Base-by-base conservation (phyloP, 2,329 filamentous ascomycete genomes). In the Botrytis fragariae region DNA sequence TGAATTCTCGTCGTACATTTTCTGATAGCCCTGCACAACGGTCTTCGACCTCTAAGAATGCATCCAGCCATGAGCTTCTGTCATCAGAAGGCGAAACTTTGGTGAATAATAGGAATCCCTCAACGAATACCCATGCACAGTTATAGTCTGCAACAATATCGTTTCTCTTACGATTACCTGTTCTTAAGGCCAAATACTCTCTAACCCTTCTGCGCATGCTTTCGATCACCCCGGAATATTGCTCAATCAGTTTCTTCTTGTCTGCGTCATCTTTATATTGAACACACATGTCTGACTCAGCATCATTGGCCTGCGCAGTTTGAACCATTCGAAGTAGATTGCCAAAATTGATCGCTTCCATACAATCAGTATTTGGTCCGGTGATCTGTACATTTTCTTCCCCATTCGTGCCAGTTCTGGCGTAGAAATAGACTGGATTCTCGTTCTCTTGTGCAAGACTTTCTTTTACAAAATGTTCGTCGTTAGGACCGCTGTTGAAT, bases 301-400 rank as follows among this genome's bases (percentile, higher is more conserved):
- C 5, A n/a, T 29, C 57, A 59, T 44, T 70, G 8, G 0, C 35
- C 29, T 39, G 35, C 2, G 54, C 44, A 22, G 22, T 61, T 35
- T 69, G n/a, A 32, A 64, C 57, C 10, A 44, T 69, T 1, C 61
- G 62, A 16, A 72, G 59, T 32, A 78, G 51, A 12, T 69, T 18
- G 10, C 62, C 20, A 48, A 78, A 77, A n/a, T 78, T 67, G 35
- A 79, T 18, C 3, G 77, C 75, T 32, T 71, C 72, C 35, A 73
- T 68, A 44, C 75, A 75, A 69, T 78, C 77, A 10, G 72, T 71
- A 44, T 76, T 73, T 18, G 77, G 72, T 2, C 75, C 76, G 3
- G 51, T 71, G 25, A 78, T 64, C 16, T 35, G 42, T 18, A 45
- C 61, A 45, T 14, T 29, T 63, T 14, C 65, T 42, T 62, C 16